Evolutionary conservation across 768 basidiomycete genomes (phyloP).

Genomic region (Neoboletus subvelutipes): DNA sequence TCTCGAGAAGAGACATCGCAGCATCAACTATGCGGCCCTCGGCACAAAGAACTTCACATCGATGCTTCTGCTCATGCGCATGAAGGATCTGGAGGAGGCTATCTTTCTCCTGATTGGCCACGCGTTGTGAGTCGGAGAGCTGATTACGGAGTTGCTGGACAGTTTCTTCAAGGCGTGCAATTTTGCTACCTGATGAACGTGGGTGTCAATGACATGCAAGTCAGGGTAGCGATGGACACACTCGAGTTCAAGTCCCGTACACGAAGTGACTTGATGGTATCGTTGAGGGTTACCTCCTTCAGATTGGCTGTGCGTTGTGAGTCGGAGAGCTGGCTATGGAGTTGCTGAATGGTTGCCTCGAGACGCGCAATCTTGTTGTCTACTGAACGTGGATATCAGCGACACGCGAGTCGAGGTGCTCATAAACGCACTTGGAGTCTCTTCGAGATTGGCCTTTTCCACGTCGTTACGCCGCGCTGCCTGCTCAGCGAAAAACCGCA

Average conservation of each 20-base stretch:
- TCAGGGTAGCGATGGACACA: background rate
- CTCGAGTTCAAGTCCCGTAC: too few species aligned
- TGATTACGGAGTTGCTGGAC: background rate
- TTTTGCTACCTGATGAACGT: background rate
- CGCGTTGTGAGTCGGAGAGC: background rate
- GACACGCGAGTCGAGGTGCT: background rate
- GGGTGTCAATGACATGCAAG: background rate
- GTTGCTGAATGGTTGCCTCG: background rate
- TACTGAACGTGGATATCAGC: background rate
- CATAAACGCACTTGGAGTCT: background rate
- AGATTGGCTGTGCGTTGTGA: background rate
- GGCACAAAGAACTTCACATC: slow-evolving; percentile 3
- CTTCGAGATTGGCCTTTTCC: background rate
- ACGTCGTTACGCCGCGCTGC: background rate
- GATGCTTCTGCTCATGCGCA: slow-evolving; percentile 5
- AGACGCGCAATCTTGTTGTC: background rate
- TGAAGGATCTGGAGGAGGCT: background rate
- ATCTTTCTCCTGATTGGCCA: too few species aligned
- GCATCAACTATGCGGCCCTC: slow-evolving; percentile 1
- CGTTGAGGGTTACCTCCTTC: background rate
- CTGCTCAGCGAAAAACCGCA: background rate
- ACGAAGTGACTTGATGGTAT: background rate
- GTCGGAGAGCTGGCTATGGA: background rate
- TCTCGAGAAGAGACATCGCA: background rate
- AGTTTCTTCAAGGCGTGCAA: background rate